phyloP scores from a whole-genome alignment of 1,284 basidiomycete species.

The Cryptococcus maquisensis region DNA sequence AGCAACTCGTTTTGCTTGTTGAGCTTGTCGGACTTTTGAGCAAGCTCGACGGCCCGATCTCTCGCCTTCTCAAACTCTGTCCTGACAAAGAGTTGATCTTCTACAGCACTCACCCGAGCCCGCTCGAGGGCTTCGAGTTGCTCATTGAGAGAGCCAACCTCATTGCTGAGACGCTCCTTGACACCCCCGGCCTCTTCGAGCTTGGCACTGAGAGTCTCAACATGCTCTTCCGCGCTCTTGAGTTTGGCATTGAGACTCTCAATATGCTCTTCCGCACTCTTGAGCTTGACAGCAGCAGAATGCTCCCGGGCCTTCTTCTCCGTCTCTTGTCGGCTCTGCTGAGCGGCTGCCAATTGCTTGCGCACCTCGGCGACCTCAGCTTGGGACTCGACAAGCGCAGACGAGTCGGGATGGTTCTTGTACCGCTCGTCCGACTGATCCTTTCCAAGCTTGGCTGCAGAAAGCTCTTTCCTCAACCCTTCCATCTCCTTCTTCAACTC shows the following conservation, averaged over 20 bases:
- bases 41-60: conserved; percentile 26
- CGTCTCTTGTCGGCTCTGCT: too few species aligned
- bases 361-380: background rate
- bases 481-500: background rate
- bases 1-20: conserved; percentile 19
- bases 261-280: background rate
- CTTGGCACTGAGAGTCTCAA: background rate
- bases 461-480: background rate
- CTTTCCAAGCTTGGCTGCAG: background rate
- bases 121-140: background rate
- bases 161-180: background rate
- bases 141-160: background rate
- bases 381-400: background rate
- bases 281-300: background rate
- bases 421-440: background rate
- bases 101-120: conserved; percentile 1
- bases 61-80: conserved; percentile 29
- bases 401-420: background rate
- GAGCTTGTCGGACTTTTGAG: conserved; percentile 15
- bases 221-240: background rate
- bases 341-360: too few species aligned
- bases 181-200: background rate
- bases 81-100: conserved; percentile 25
- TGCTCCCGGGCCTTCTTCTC: background rate
- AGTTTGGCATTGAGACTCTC: background rate